Percentiles rank a stretch among this genome's conserved stretches.
Conservation (phyloP, 306 rosid species). For the Malus orientalis region DNA sequence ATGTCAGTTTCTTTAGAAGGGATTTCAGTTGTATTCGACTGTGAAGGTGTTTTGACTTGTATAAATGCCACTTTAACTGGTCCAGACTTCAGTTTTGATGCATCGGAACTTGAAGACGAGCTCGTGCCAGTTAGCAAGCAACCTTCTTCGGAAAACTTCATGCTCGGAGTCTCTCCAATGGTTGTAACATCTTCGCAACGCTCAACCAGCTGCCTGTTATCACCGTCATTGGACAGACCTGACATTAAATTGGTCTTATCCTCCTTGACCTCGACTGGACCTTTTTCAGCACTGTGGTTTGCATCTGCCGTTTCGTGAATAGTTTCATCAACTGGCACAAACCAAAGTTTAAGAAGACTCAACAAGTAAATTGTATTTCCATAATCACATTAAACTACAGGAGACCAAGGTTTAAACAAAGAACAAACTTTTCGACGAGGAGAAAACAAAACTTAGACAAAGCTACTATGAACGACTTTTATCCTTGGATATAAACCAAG, state of each 20-base stretch:
- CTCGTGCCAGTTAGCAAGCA: constrained; percentile 18
- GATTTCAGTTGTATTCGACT: constrained; percentile 8
- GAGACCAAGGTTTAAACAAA: background rate
- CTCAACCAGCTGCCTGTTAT: constrained; percentile 10
- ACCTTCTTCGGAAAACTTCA: constrained; percentile 14
- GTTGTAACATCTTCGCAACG: constrained; percentile 19
- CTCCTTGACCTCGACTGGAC: constrained; percentile 7
- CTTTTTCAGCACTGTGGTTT: constrained; percentile 11
- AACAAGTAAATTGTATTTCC: background rate
- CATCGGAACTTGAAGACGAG: constrained; percentile 12
- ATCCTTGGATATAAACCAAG: background rate
- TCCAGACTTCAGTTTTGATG: constrained; percentile 20
- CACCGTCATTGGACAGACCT: constrained; percentile 7
- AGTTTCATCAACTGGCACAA: constrained; percentile 35
- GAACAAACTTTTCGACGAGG: too few species aligned
- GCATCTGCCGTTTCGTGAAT: constrained; percentile 11
- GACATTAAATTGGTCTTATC: constrained; percentile 19
- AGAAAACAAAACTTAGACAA: background rate
- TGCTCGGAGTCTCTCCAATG: constrained; percentile 6
- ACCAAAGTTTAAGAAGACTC: background rate
- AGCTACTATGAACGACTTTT: background rate
- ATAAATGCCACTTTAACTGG: constrained; percentile 60
- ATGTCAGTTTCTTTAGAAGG: constrained; percentile 28
- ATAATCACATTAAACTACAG: background rate
- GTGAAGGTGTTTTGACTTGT: constrained; percentile 36